Conservation (phyloP, 176 grass and related monocot species). For the Tillandsia fasciculata region DNA sequence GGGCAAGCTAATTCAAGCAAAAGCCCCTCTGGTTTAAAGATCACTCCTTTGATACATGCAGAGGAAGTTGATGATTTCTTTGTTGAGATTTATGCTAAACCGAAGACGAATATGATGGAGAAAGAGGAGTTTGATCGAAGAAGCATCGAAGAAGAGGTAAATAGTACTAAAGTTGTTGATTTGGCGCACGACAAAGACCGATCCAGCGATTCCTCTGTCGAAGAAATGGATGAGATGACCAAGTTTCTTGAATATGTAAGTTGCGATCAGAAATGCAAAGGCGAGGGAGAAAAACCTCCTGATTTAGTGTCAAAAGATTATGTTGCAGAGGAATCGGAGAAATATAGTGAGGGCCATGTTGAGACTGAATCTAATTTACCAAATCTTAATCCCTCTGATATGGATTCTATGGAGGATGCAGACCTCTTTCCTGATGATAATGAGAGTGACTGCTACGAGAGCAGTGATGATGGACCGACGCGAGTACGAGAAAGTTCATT, state of each 20-base stretch:
- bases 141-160: neutral
- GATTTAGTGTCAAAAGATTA: conserved; percentile 11
- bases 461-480: conserved; percentile 28
- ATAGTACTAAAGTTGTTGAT: neutral
- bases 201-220: conserved; percentile 53
- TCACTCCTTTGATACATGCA: conserved; percentile 32
- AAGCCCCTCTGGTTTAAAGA: conserved; percentile 5
- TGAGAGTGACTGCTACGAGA: conserved; percentile 37
- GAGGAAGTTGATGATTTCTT: conserved; percentile 46
- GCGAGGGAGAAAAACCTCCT: neutral
- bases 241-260: conserved; percentile 44
- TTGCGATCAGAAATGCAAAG: conserved; percentile 22
- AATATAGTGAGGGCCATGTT: neutral
- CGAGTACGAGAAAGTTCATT: too few relatives aligned
- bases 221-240: conserved; percentile 55
- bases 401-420: conserved; percentile 19
- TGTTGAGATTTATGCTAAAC: conserved; percentile 38
- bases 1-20: neutral
- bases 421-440: conserved; percentile 35
- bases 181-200: conserved; percentile 9
- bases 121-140: conserved; percentile 14
- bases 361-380: conserved; percentile 10
- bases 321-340: neutral
- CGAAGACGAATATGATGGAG: conserved; percentile 15
- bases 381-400: conserved; percentile 12